These are phyloP conservation scores for Leucocoprinus leucothites DNA, from an alignment of 768 basidiomycete species.

Conservation along the genomic window DNA sequence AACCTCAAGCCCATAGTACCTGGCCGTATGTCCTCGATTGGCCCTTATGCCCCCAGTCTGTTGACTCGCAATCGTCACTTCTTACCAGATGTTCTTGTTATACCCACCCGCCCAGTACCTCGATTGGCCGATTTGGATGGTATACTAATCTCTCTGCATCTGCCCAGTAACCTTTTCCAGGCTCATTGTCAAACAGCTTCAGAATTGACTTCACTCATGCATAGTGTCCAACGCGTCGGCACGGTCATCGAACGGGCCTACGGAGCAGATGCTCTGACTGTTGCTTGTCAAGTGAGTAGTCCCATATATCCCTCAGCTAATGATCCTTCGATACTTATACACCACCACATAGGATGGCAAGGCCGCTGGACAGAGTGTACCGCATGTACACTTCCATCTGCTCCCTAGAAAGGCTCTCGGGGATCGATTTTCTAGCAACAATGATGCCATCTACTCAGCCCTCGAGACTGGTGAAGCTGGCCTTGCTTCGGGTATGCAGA, in stretches of 20 bases:
- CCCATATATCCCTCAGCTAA: background rate
- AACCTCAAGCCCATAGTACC: constrained; percentile 94
- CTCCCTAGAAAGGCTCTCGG: constrained; percentile 75
- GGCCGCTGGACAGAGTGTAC: constrained; percentile 76
- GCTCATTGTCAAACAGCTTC: constrained; percentile 27
- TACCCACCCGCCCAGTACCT: constrained; percentile 53
- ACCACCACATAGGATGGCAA: constrained; percentile 66
- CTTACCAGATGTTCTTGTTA: constrained; percentile 56
- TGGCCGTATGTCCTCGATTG: constrained; percentile 71
- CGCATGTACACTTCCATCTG: constrained; percentile 96
- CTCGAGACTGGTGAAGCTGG: constrained; percentile 63
- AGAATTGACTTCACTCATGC: constrained; percentile 81
- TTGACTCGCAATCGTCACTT: background rate
- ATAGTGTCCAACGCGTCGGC: constrained; percentile 76
- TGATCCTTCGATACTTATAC: background rate
- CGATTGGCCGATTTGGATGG: constrained; percentile 56
- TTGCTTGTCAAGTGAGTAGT: constrained; percentile 77
- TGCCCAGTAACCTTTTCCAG: background rate
- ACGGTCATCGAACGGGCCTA: constrained; percentile 79
- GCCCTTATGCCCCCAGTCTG: background rate
- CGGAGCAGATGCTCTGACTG: constrained; percentile 77
- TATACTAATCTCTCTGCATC: constrained; percentile 14
- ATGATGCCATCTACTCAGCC: constrained; percentile 77
- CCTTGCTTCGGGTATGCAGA: constrained; percentile 39
- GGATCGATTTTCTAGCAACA: constrained; percentile 59